Evolutionary conservation across 2,329 filamentous ascomycete genomes (phyloP), one percentile per base, ranked within the genome.

Genomic region (Cordyceps tenuipes): DNA sequence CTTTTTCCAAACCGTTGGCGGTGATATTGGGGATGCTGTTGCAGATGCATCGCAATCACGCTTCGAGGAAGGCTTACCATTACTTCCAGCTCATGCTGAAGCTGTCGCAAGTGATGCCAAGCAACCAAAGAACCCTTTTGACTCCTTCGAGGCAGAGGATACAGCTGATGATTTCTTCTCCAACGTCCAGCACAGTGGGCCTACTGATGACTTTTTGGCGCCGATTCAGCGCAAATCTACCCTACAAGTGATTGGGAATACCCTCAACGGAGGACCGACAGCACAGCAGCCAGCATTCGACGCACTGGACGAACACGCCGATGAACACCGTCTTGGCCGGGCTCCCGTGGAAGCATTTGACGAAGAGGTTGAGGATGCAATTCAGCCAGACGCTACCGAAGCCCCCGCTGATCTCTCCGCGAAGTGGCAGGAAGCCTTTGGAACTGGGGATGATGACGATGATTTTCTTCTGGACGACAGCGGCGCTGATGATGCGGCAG

Each of bases 341-440:
- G 57, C 63, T 23, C 43, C 52, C 13, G 67, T 67, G 31, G 65
- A 69, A 26, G 62, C 68, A 21, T 64, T 66, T 17, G 53, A 66
- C 47, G 41, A 67, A 53, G 50, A 62, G 23, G 61, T 66, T 54
- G 63, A 64, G 15, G 60, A 63, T 44, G 64, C 68, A 43, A 61
- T 62, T 7, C 63, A 66, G 21, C 63, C 67, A n/a, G 62, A 34
- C 19, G 47, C 13, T 47, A 54, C 63, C 12, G 64, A 66, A 17
- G 65, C 67, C 5, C 76, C 81, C 7, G 82, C 86, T 47, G 89
- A 93, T 68, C 72, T 94, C 46, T 87, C 88, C 50, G 89, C 89
- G 19, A 86, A 90, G 65, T 96, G 93, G 90, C 84, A 90, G 64
- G 88, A 89, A 51, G 89, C 90, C 48, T 83, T 97, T 66, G 90